Base-by-base conservation (phyloP, 352 stramenopile genomes). In the Vaucheria bursata region DNA sequence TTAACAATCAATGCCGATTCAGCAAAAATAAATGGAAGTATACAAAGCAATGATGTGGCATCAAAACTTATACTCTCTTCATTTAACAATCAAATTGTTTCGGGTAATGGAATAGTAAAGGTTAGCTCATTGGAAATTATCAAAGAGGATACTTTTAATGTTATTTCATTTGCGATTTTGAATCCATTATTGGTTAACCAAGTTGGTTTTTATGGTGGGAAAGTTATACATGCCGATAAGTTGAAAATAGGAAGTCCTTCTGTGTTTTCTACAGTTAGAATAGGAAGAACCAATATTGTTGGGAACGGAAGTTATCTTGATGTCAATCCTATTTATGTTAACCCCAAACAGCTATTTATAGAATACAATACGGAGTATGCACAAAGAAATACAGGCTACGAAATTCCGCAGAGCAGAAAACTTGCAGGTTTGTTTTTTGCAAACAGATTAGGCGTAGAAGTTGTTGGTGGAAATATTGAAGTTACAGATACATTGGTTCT, bases 31-130 rank as follows among this genome's bases (percentile, higher is more conserved):
- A 59, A 59, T 59, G 45, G 45, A 59, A 59, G 45, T 59, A 59
- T 59, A 59, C 45, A 59, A 59, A 59, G 45, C 45, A 59, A 59
- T 59, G 45, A 59, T 59, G 45, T 59, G 45, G 45, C 45, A 59
- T 59, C 45, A 59, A 59, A 59, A 59, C 45, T 59, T 59, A 59
- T 59, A 59, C 45, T 59, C 45, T 59, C 45, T 59, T 59, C 45
- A 59, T 59, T 59, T 59, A 59, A 59, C 45, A 59, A 59, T 59
- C 45, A 59, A 59, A 59, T 59, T 59, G 45, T 59, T 59, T 59
- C 45, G 45, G 45, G 45, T 59, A 59, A 59, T 59, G 45, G 45
- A 59, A 59, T 59, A 59, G 45, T 59, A 59, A 59, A 59, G 45
- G 45, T 59, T 59, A 59, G 45, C 45, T 59, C 45, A 59, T 59